These are phyloP conservation scores for Elasticomyces elasticus DNA, from an alignment of 495 filamentous ascomycete genomes.

Conservation along the genomic window DNA sequence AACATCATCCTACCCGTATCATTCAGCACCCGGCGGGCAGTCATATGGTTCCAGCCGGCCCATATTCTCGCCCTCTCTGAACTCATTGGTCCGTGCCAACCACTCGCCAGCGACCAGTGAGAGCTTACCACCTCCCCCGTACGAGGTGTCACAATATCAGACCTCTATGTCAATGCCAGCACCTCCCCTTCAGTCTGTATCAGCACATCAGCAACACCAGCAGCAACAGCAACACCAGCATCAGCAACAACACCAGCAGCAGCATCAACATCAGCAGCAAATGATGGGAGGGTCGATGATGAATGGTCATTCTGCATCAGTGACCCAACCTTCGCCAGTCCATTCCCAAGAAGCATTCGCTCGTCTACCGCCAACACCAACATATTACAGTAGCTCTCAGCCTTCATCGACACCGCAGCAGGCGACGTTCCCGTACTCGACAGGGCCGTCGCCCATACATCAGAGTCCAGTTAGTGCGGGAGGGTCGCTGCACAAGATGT, in stretches of 20 bases:
- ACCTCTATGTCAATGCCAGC: slow-evolving; percentile 38
- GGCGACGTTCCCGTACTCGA: slow-evolving; percentile 44
- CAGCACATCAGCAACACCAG: slow-evolving; percentile 29
- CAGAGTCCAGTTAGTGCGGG: slow-evolving; percentile 52
- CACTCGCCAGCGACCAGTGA: slow-evolving; percentile 43
- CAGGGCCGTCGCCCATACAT: slow-evolving; percentile 48
- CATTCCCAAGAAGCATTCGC: slow-evolving; percentile 53
- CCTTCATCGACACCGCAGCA: slow-evolving; percentile 59
- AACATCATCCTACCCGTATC: slow-evolving; percentile 45
- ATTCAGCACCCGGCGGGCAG: slow-evolving; percentile 38
- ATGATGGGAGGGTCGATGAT: slow-evolving; percentile 35
- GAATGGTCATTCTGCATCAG: slow-evolving; percentile 39
- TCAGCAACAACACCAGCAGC: too few species aligned
- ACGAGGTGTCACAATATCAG: slow-evolving; percentile 52
- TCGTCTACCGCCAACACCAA: slow-evolving; percentile 49
- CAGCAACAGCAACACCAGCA: too few species aligned
- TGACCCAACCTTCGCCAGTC: slow-evolving; percentile 51
- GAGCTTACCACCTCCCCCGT: slow-evolving; percentile 47
- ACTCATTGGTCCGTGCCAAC: slow-evolving; percentile 34
- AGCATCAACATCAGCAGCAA: too few species aligned
- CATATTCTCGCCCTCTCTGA: slow-evolving; percentile 47
- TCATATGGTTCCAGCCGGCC: slow-evolving; percentile 37
- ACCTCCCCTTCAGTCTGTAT: slow-evolving; percentile 10
- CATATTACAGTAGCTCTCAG: slow-evolving; percentile 48
- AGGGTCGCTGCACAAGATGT: slow-evolving; percentile 43